A percentile compares a stretch with the other conserved stretches of the same genome.
phyloP scores from a whole-genome alignment of 176 grass and related monocot species.

The Bromus sterilis region DNA sequence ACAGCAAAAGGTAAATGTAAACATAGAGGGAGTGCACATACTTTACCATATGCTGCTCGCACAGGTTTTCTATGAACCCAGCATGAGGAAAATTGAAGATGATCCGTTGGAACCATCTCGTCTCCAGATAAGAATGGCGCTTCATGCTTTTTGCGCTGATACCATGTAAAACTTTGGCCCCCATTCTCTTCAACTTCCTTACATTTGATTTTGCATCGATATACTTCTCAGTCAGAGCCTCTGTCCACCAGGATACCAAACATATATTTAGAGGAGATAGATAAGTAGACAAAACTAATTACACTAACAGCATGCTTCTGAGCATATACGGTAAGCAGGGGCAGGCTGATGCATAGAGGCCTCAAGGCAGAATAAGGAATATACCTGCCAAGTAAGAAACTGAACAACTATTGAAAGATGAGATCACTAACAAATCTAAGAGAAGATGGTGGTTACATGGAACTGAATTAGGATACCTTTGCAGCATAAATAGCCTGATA shows the following conservation, averaged over 20 bases:
- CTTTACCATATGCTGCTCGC: slow-evolving; percentile 4
- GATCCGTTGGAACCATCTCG: slow-evolving; percentile 29
- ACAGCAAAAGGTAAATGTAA: neutral
- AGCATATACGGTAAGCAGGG: neutral
- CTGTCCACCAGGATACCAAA: neutral
- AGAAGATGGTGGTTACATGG: neutral
- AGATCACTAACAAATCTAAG: neutral
- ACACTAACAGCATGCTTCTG: neutral
- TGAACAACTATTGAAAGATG: neutral
- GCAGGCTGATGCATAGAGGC: neutral
- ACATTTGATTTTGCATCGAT: neutral
- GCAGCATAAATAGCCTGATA: neutral
- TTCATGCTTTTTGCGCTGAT: slow-evolving; percentile 36
- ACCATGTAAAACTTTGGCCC: slow-evolving; percentile 21
- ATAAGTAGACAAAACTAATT: neutral
- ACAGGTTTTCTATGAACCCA: slow-evolving; percentile 29
- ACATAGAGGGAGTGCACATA: neutral
- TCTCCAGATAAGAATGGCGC: slow-evolving; percentile 18
- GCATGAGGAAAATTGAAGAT: slow-evolving; percentile 49
- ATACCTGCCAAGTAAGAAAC: neutral
- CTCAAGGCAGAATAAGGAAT: neutral
- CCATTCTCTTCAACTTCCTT: neutral
- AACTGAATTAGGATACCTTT: neutral
- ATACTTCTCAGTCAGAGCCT: slow-evolving; percentile 26
- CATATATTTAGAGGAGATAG: neutral